Base-by-base conservation (phyloP, 2,329 filamentous ascomycete genomes). In the Colletotrichum musae region DNA sequence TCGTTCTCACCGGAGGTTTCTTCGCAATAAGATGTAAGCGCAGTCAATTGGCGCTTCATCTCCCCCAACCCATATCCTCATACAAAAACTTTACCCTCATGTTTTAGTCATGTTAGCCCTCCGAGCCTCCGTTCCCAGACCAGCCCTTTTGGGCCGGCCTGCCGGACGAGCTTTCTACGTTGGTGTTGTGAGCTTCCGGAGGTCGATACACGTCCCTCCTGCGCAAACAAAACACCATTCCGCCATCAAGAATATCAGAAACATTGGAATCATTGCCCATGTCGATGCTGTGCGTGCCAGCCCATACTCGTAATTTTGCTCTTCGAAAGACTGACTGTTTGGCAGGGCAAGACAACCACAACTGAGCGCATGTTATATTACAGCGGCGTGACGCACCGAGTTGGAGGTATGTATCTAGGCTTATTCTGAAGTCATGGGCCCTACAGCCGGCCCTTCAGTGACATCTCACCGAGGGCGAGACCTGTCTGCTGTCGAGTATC, bases 341-440 rank as follows among this genome's bases (percentile, higher is more conserved):
- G 18, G 9, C 61, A 89, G 87, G 96, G 96, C 9, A 99, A 99
- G 85, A 99, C 96, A 1, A 98, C 96, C 0, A 99, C 96, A 0
- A 98, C 96, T 4, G 96, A 99, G 89, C 94, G 96, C 68, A 98
- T 98, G 95, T 92, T 99, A 76, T 98, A 94, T 78, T 97, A 98
- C 77, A 97, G 94, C 78, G 95, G 96, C 57, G 91, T 95, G 71
- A 97, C 95, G 10, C 88, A 93, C 73, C 88, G 95, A 79, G 90
- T 98, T 76, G 96, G 96, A 83, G 87, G 87, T 88, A 76, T 12
- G 32, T 36, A 10, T 36, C 9, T 36, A 36, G 32, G 3, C 32
- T 7, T 10, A 10, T 12, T 36, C 7, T 36, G 7, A 6, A 36
- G 32, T 36, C 32, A 32, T 9, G 28, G 6, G 1, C 28, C 9